phyloP scores from a whole-genome alignment of 2,329 filamentous ascomycete species.

The Fulvia fulva region DNA sequence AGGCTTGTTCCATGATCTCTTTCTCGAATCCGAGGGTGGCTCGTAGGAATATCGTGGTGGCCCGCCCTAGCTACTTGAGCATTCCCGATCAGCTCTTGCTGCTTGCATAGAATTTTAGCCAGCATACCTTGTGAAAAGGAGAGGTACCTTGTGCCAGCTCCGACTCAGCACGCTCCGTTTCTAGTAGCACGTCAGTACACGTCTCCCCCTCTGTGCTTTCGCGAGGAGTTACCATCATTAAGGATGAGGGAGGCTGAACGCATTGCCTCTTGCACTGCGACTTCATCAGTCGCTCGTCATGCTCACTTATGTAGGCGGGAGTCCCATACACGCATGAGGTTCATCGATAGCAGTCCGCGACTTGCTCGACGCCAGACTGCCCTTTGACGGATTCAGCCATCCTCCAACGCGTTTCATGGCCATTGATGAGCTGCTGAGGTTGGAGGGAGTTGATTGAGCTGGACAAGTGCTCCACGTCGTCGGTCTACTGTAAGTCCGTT shows the following conservation, averaged over 20 bases:
- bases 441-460: not conserved
- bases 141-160: slow-evolving; percentile 69
- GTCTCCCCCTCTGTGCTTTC: not conserved
- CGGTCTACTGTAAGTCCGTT: too few species aligned
- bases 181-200: slow-evolving; percentile 36
- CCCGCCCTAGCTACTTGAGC: slow-evolving; percentile 62
- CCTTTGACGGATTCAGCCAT: slow-evolving; percentile 37
- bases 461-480: not conserved
- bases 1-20: slow-evolving; percentile 81
- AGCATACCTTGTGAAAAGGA: slow-evolving; percentile 72
- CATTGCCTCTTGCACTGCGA: slow-evolving; percentile 45
- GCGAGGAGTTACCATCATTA: slow-evolving; percentile 39
- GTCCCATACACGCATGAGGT: slow-evolving; percentile 56
- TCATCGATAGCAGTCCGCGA: slow-evolving; percentile 57
- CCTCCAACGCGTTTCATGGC: slow-evolving; percentile 35
- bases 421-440: slow-evolving; percentile 1
- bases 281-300: slow-evolving; percentile 14
- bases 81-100: slow-evolving; percentile 3
- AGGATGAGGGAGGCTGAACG: slow-evolving; percentile 31
- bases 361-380: slow-evolving; percentile 44
- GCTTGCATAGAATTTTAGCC: not conserved
- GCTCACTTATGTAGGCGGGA: not conserved
- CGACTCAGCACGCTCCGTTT: slow-evolving; percentile 77
- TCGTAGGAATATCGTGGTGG: slow-evolving; percentile 77
- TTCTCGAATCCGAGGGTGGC: slow-evolving; percentile 90